Percentiles rank a stretch among this genome's conserved stretches.
phyloP scores from a whole-genome alignment of 1,139 yeast genomes.

The Hemisphaericaspora xylofermentans region DNA sequence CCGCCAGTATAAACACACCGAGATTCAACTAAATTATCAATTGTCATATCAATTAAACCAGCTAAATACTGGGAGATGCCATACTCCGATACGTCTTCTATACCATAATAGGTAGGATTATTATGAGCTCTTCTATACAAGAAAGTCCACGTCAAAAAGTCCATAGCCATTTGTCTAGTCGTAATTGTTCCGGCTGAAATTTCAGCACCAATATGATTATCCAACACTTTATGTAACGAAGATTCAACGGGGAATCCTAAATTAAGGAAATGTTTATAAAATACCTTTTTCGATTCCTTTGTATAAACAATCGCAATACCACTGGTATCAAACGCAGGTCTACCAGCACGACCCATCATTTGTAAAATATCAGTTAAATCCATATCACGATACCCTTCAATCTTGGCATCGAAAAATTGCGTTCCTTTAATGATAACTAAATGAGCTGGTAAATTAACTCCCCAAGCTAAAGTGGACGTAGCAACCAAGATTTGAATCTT shows the following conservation, averaged over 20 bases:
- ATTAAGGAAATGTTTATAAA: slow-evolving; percentile 90
- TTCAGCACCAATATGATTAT: slow-evolving; percentile 96
- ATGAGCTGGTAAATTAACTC: slow-evolving; percentile 94
- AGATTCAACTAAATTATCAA: slow-evolving; percentile 68
- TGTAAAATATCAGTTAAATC: slow-evolving; percentile 88
- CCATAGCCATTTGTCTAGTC: slow-evolving; percentile 85
- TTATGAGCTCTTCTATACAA: slow-evolving; percentile 90
- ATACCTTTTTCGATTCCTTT: slow-evolving; percentile 85
- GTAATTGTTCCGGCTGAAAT: slow-evolving; percentile 84
- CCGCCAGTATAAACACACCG: slow-evolving; percentile 64
- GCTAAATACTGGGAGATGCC: slow-evolving; percentile 75
- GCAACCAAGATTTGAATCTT: slow-evolving; percentile 90
- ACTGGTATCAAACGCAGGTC: slow-evolving; percentile 94
- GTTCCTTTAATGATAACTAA: slow-evolving; percentile 93
- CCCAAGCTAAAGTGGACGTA: slow-evolving; percentile 96
- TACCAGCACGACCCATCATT: slow-evolving; percentile 94
- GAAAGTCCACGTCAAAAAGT: slow-evolving; percentile 93
- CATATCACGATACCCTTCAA: slow-evolving; percentile 81
- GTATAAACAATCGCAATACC: slow-evolving; percentile 96
- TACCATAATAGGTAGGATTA: slow-evolving; percentile 92
- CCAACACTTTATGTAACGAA: slow-evolving; percentile 86
- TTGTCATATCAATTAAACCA: slow-evolving; percentile 65
- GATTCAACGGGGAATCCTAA: slow-evolving; percentile 98
- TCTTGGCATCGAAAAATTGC: slow-evolving; percentile 79
- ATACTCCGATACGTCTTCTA: slow-evolving; percentile 64